phyloP scores from a whole-genome alignment of 768 basidiomycete species.

The Rubroboletus satanas region DNA sequence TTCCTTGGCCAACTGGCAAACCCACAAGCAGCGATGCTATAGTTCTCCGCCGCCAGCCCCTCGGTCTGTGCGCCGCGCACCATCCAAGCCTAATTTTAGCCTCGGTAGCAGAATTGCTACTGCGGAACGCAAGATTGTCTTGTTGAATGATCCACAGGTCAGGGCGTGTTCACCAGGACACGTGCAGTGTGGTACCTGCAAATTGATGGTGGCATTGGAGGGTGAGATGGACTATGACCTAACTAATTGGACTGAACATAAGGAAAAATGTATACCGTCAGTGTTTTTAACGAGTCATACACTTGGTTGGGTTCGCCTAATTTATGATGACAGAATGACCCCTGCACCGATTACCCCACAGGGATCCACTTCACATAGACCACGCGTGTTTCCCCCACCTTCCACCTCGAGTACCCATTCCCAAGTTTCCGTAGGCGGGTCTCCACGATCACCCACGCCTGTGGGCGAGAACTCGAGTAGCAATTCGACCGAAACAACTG shows the following conservation, averaged over 20 bases:
- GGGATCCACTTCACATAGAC: constrained; percentile 9
- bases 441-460: constrained; percentile 14
- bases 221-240: constrained; percentile 58
- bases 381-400: constrained; percentile 14
- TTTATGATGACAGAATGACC: constrained; percentile 11
- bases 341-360: constrained; percentile 22
- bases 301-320: neutral
- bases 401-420: constrained; percentile 19
- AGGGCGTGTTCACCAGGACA: constrained; percentile 42
- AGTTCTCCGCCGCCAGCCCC: constrained; percentile 38
- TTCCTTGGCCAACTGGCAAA: constrained; percentile 48
- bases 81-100: constrained; percentile 30
- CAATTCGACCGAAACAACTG: constrained; percentile 38
- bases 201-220: constrained; percentile 39
- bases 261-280: constrained; percentile 44
- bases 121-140: constrained; percentile 55
- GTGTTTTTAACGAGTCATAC: constrained; percentile 11
- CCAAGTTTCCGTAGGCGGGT: constrained; percentile 9
- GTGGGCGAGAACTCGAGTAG: constrained; percentile 19
- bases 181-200: constrained; percentile 54
- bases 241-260: constrained; percentile 61
- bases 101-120: constrained; percentile 59
- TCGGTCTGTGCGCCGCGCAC: constrained; percentile 16
- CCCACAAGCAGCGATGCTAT: constrained; percentile 48
- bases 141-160: constrained; percentile 64